Base-by-base conservation (phyloP, 371 early-diverging fungal species). In the Amoeboradix gromovi region DNA sequence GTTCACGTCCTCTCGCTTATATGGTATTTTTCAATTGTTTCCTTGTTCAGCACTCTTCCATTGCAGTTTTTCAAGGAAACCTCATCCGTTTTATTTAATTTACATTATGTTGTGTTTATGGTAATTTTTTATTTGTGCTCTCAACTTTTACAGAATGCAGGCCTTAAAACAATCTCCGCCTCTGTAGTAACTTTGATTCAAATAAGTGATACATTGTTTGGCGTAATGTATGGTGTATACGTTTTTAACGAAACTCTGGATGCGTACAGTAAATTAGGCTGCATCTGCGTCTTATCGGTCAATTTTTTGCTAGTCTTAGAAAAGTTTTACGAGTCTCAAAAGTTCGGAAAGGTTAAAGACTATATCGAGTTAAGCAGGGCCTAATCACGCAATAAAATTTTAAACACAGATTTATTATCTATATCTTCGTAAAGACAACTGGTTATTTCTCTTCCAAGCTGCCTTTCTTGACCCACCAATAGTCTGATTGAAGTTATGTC, bases 401-500 rank as follows among this genome's bases (percentile, higher is more conserved):
- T n/a, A n/a, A n/a, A n/a, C n/a, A n/a, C n/a, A n/a, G n/a, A n/a
- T n/a, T 48, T 48, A 68, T 78, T 75, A 80, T 66, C 79, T 67
- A 70, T 84, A 86, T 69, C 85, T 78, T 29, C 76, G 71, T 68
- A 86, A 77, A 72, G 81, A 80, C 31, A 85, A 74, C 70, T 85
- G 84, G 78, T 86, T 85, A 70, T 79, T 80, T 68, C 83, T 79
- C 73, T 79, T 80, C 85, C 86, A 85, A 76, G 75, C 79, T 77
- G 85, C 84, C 76, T 82, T 82, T 76, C 92, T 88, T 75, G 94
- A 92, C 76, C 92, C 90, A 79, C 99, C 99, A 67, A 82, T 86
- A 79, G 92, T 91, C 86, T 99, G 93, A 89, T 94, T 94, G 91
- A 79, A 94, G 70, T 84, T 78, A 79, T 92, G 92, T 71, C 98